Evolutionary conservation across 2,329 filamentous ascomycete genomes (phyloP).

Genomic region (Pezicula rhizophila): DNA sequence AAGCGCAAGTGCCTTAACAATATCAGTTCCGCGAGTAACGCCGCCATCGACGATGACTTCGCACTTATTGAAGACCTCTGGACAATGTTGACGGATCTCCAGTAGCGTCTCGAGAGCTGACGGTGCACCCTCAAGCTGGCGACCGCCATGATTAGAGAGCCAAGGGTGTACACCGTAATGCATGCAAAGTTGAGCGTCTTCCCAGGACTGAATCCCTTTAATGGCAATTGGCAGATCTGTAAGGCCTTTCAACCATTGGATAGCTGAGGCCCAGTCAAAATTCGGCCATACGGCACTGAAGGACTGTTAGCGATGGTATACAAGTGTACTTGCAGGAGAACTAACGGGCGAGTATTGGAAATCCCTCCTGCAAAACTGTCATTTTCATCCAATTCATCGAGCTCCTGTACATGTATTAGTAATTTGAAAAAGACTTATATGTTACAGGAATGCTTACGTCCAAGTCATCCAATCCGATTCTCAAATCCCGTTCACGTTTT

Average conservation of each 20-base stretch:
- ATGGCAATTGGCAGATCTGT: neutral
- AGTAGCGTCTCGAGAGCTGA: conserved; percentile 53
- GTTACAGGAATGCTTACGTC: neutral
- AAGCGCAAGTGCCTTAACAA: conserved; percentile 54
- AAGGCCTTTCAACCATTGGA: neutral
- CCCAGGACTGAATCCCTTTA: neutral
- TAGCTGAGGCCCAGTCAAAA: neutral
- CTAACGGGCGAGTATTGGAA: neutral
- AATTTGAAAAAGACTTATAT: neutral
- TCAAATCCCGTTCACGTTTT: neutral
- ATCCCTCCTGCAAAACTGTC: neutral
- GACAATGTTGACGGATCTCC: conserved; percentile 39
- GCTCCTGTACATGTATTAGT: neutral
- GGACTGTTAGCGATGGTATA: neutral
- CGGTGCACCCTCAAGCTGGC: conserved; percentile 31
- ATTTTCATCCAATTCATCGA: neutral
- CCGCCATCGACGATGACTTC: conserved; percentile 58
- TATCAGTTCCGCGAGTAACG: conserved; percentile 48
- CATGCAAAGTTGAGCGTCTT: neutral
- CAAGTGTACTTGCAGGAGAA: neutral
- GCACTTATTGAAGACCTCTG: conserved; percentile 13
- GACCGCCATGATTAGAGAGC: neutral
- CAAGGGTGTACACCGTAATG: neutral
- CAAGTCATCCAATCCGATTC: neutral
- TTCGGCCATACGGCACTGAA: neutral